These are phyloP conservation scores for Stevia rebaudiana DNA, from an alignment of 140 eudicot species.

Conservation along the genomic window DNA sequence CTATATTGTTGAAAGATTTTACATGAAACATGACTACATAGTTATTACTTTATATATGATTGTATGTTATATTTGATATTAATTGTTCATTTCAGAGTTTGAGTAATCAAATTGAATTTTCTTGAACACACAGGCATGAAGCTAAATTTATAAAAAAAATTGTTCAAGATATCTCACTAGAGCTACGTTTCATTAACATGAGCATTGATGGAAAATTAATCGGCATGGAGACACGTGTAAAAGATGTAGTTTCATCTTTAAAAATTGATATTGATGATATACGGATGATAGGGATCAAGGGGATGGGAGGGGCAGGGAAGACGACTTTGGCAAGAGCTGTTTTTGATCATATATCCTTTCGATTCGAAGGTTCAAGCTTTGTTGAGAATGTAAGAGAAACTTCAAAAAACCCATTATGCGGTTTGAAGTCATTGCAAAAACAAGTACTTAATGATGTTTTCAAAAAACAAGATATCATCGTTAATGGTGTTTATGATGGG, in stretches of 20 bases:
- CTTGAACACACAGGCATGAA: constrained; percentile 18
- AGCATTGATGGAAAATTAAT: background rate
- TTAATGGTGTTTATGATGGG: background rate
- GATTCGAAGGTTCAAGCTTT: constrained; percentile 14
- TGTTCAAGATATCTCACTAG: background rate
- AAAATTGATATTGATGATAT: background rate
- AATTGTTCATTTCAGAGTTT: background rate
- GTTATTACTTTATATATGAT: background rate
- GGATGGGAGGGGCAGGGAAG: constrained; percentile 24
- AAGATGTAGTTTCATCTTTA: constrained; percentile 1
- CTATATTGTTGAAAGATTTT: too few species aligned
- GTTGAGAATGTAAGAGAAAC: constrained; percentile 12
- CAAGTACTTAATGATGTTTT: constrained; percentile 15
- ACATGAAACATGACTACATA: too few species aligned
- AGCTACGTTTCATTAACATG: background rate
- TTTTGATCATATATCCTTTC: background rate
- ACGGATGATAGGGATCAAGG: constrained; percentile 15
- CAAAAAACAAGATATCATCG: background rate
- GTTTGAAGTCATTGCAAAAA: constrained; percentile 14
- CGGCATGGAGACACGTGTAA: constrained; percentile 12
- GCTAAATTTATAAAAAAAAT: constrained; percentile 11
- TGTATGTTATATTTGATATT: background rate
- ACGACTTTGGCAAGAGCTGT: constrained; percentile 25
- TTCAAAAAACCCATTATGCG: background rate
- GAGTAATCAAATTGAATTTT: background rate